phyloP scores from a whole-genome alignment of 768 basidiomycete genomes.

The Lentinula sp. region DNA sequence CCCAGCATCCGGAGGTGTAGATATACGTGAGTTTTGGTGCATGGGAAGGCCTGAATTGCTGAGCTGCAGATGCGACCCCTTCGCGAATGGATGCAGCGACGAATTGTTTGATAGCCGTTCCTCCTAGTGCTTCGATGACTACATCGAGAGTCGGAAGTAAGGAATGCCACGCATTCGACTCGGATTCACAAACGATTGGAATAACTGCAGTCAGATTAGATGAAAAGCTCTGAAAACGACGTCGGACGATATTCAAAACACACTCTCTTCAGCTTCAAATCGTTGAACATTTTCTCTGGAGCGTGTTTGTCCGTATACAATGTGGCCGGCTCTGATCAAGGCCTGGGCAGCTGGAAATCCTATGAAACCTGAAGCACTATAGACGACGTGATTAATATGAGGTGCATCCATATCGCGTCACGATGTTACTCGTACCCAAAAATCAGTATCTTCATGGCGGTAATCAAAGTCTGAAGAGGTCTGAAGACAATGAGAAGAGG shows the following conservation, averaged over 20 bases:
- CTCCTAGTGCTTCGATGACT: slow-evolving; percentile 25
- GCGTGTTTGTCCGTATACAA: slow-evolving; percentile 39
- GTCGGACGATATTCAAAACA: neutral
- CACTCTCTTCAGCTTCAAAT: slow-evolving; percentile 36
- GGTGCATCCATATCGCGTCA: too few species aligned
- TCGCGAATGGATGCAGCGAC: slow-evolving; percentile 19
- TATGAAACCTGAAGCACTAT: slow-evolving; percentile 38
- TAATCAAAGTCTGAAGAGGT: neutral
- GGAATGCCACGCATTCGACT: slow-evolving; percentile 17
- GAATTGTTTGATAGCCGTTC: slow-evolving; percentile 12
- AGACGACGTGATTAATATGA: neutral
- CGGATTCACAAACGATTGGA: slow-evolving; percentile 25
- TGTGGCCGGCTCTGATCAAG: slow-evolving; percentile 37
- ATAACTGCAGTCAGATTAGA: slow-evolving; percentile 20
- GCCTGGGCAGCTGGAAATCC: slow-evolving; percentile 38
- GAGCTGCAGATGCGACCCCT: slow-evolving; percentile 18
- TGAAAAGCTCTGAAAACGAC: too few species aligned
- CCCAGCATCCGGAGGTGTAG: slow-evolving; percentile 40
- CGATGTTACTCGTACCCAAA: slow-evolving; percentile 14
- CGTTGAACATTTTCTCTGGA: slow-evolving; percentile 24
- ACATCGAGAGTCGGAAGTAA: slow-evolving; percentile 26
- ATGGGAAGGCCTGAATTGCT: slow-evolving; percentile 17
- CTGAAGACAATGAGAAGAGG: too few species aligned
- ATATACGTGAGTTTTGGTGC: slow-evolving; percentile 37
- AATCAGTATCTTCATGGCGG: slow-evolving; percentile 21